These are phyloP conservation scores for Clitoria ternatea DNA, from an alignment of 306 rosid species.

Conservation along the genomic window DNA sequence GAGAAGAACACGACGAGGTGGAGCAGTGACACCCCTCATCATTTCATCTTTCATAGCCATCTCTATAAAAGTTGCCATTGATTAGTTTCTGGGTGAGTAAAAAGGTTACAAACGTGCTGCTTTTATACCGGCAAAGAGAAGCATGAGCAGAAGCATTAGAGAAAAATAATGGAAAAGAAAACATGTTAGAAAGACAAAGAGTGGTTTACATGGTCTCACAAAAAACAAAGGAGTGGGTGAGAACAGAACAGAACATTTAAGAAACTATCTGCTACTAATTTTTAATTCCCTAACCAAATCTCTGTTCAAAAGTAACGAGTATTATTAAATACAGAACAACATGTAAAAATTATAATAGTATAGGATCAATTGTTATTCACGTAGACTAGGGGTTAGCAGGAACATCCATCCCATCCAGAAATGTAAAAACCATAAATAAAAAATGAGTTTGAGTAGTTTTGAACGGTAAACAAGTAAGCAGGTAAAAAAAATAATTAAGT, in stretches of 20 bases:
- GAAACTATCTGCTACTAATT: background rate
- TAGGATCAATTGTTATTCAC: no score
- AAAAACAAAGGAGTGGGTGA: background rate
- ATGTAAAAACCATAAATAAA: no score
- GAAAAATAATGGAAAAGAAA: background rate
- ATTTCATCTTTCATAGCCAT: conserved; percentile 35
- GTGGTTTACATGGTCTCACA: background rate
- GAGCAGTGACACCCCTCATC: conserved; percentile 38
- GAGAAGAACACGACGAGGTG: conserved; percentile 60
- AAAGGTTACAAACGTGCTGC: background rate
- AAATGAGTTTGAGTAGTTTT: no score
- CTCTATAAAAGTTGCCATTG: background rate
- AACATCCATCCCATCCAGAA: no score
- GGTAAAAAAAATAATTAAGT: no score
- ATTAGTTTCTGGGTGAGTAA: background rate
- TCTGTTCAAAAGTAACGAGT: background rate
- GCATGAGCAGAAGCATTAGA: background rate
- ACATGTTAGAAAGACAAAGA: background rate
- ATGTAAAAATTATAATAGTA: no score
- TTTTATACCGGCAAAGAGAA: background rate
- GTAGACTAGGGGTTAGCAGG: no score
- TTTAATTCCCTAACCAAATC: background rate
- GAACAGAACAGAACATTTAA: background rate
- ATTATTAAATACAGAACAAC: no score
- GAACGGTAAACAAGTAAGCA: no score